Percentiles rank a stretch among this genome's conserved stretches.
Evolutionary conservation across 495 filamentous ascomycete species (phyloP).

Genomic region (Aspergillus steynii): DNA sequence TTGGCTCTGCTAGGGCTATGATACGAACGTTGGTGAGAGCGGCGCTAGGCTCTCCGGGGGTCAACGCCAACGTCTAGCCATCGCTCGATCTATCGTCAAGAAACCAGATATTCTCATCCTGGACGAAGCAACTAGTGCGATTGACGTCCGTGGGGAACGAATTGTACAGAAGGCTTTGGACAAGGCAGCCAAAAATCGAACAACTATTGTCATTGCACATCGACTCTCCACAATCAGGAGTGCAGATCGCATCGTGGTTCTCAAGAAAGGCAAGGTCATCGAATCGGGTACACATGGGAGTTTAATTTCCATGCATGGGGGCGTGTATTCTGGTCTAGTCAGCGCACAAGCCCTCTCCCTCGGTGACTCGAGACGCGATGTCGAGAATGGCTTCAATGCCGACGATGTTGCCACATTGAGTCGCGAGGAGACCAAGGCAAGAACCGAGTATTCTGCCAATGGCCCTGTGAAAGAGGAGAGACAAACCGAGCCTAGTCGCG

Average conservation of each 20-base stretch:
- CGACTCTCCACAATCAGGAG: slow-evolving; percentile 54
- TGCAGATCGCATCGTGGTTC: slow-evolving; percentile 55
- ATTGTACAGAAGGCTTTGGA: slow-evolving; percentile 50
- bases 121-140: slow-evolving; percentile 52
- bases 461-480: no score
- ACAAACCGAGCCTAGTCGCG: no score
- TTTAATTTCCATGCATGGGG: slow-evolving; percentile 27
- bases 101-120: slow-evolving; percentile 77
- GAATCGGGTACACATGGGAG: slow-evolving; percentile 53
- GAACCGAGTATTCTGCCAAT: no score
- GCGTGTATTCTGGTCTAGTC: slow-evolving; percentile 47
- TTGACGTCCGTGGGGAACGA: slow-evolving; percentile 50
- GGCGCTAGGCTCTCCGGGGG: slow-evolving; percentile 40
- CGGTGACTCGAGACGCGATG: no score
- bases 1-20: slow-evolving; percentile 37
- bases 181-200: slow-evolving; percentile 37
- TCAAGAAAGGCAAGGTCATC: slow-evolving; percentile 42
- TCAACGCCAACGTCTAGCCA: slow-evolving; percentile 62
- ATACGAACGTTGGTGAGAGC: slow-evolving; percentile 36
- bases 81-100: slow-evolving; percentile 78
- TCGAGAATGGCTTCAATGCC: no score
- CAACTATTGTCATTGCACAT: slow-evolving; percentile 56
- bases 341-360: slow-evolving; percentile 32
- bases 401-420: no score
- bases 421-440: no score